Base-by-base conservation (phyloP, 768 basidiomycete genomes). In the Phylloporus arenicola region DNA sequence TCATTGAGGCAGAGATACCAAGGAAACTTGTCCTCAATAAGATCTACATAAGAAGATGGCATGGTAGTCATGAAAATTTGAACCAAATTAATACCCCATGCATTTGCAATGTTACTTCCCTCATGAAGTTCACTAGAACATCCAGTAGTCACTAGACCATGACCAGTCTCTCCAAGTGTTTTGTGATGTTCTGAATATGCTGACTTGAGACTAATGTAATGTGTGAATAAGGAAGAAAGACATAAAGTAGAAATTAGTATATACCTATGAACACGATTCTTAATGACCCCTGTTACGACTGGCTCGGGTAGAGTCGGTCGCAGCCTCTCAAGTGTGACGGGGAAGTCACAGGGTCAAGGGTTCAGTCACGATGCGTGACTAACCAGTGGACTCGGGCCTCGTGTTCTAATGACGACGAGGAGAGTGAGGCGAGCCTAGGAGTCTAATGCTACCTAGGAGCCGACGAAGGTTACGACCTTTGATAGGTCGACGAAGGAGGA, bases 121-220 rank as follows among this genome's bases (percentile, higher is more conserved):
- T 12, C 37, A n/a, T 47, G 38, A 29, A 47, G 35, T 17, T 47
- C 37, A 39, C 29, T 24, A 17, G 27, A 8, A 22, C 17, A 12
- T 4, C 44, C 35, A 9, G n/a, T 19, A 2, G 37, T 29, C 1
- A 39, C 37, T 6, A 47, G 25, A 19, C 46, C 37, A 39, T 47
- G 46, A 8, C 46, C 46, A 24, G 46, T 47, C 19, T 47, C 35
- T 14, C 46, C 46, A 39, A 47, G 46, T 4, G 24, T 47, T 17
- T 47, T 47, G 14, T 14, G 27, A 30, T 47, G 29, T 10, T 47
- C 25, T 8, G 37, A 6, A 19, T 29, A 47, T 39, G 37, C 27
- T 29, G 46, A 38, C 25, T 47, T 46, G 16, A 46, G 45, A 14
- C 45, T 38, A 20, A 29, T 25, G 2, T 17, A 38, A 37, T 13